Conservation (phyloP, 2,329 filamentous ascomycete species). For the Dothistroma pini region DNA sequence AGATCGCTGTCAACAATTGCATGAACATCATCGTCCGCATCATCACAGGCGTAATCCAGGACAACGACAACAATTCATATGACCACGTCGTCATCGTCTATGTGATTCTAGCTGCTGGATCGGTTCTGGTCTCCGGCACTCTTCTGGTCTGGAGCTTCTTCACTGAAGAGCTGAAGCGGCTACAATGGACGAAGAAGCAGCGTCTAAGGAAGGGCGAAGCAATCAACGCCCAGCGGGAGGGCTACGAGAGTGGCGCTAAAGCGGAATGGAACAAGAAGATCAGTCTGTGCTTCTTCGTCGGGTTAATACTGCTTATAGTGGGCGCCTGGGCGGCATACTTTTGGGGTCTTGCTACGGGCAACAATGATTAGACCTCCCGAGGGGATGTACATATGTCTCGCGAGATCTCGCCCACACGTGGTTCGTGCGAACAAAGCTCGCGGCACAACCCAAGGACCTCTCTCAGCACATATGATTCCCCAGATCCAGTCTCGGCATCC, state of each 20-base stretch:
- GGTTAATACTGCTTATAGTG: constrained; percentile 46
- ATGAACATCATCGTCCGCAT: constrained; percentile 61
- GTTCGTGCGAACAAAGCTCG: too few species aligned
- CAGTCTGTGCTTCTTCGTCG: constrained; percentile 41
- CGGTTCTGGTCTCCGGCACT: constrained; percentile 44
- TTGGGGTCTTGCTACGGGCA: constrained; percentile 56
- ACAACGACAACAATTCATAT: constrained; percentile 55
- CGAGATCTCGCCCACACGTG: too few species aligned
- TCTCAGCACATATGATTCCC: neutral
- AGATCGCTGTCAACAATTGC: constrained; percentile 60
- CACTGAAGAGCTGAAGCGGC: constrained; percentile 44
- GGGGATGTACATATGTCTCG: neutral
- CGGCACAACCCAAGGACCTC: too few species aligned
- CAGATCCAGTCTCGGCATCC: too few species aligned
- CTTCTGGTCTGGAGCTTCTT: constrained; percentile 42
- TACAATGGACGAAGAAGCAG: constrained; percentile 59
- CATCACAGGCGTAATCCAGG: constrained; percentile 57
- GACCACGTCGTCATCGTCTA: constrained; percentile 55
- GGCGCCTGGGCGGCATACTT: constrained; percentile 57
- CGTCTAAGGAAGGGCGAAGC: constrained; percentile 45
- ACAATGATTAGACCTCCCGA: constrained; percentile 37
- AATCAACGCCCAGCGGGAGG: constrained; percentile 43
- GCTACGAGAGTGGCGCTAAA: constrained; percentile 37
- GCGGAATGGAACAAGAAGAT: constrained; percentile 38
- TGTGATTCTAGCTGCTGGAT: constrained; percentile 50